Conservation (phyloP, 352 stramenopile species). For the Labyrinthula sp. region DNA sequence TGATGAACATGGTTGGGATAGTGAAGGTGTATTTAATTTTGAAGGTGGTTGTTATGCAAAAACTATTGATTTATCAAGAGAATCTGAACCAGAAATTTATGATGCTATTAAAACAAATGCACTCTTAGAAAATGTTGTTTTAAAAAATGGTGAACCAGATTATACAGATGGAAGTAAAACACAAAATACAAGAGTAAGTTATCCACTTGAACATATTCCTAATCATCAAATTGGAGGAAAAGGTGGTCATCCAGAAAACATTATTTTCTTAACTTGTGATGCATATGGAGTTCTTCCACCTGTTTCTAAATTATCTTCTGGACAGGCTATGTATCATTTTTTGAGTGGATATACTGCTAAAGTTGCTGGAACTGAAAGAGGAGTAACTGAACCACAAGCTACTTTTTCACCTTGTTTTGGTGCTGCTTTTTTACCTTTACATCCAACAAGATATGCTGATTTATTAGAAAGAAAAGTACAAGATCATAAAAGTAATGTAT, state of each 20-base stretch:
- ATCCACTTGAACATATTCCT: slow-evolving; percentile 95
- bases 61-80: slow-evolving; percentile 80
- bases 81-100: slow-evolving; percentile 96
- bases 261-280: slow-evolving; percentile 93
- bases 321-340: slow-evolving; percentile 94
- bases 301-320: slow-evolving; percentile 64
- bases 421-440: slow-evolving; percentile 81
- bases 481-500: slow-evolving; percentile 72
- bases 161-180: slow-evolving; percentile 87
- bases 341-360: slow-evolving; percentile 93
- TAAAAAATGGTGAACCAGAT: slow-evolving; percentile 58
- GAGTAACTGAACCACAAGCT: slow-evolving; percentile 74
- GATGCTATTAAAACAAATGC: slow-evolving; percentile 77
- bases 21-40: slow-evolving; percentile 94
- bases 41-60: slow-evolving; percentile 97
- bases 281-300: slow-evolving; percentile 89
- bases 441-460: slow-evolving; percentile 87
- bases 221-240: slow-evolving; percentile 62
- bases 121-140: slow-evolving; percentile 84
- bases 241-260: slow-evolving; percentile 77
- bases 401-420: slow-evolving; percentile 93
- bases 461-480: slow-evolving; percentile 84
- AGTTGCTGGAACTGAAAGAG: slow-evolving; percentile 87
- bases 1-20: slow-evolving; percentile 91
- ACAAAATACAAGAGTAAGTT: slow-evolving; percentile 91